Percentiles rank a stretch among this genome's conserved stretches.
These are phyloP conservation scores for Erodium maritimum DNA, from an alignment of 345 rosid genomes.

Conservation along the genomic window DNA sequence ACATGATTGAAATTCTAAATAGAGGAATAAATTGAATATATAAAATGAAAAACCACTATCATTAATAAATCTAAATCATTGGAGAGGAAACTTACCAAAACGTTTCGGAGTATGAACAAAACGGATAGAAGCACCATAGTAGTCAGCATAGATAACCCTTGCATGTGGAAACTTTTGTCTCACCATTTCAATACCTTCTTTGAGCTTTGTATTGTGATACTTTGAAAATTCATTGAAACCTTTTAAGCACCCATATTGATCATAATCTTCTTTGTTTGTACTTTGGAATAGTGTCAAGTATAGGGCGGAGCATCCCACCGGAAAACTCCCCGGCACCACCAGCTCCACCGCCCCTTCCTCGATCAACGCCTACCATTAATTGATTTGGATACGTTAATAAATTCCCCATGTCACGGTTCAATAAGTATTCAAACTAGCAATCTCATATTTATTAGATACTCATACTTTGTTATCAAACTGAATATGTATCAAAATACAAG, in stretches of 20 bases:
- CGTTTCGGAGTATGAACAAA: constrained; percentile 29
- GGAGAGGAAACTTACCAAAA: constrained; percentile 22
- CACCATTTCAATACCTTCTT: constrained; percentile 21
- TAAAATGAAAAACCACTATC: no score
- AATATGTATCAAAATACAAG: no score
- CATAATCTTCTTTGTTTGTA: constrained; percentile 23
- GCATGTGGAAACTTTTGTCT: constrained; percentile 36
- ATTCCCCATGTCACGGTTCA: no score
- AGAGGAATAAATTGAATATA: no score
- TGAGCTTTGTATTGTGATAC: constrained; percentile 41
- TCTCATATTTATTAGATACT: no score
- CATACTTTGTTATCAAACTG: no score
- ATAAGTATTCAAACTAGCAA: no score
- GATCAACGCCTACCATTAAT: constrained; percentile 47
- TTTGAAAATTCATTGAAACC: constrained; percentile 33
- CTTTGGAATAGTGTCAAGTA: constrained; percentile 37
- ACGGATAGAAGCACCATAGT: constrained; percentile 34
- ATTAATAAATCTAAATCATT: no score
- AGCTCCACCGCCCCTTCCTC: constrained; percentile 56
- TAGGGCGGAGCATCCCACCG: constrained; percentile 55
- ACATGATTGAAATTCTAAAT: no score
- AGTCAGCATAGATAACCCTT: constrained; percentile 43
- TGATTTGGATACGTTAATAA: no score
- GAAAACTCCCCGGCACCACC: constrained; percentile 58
- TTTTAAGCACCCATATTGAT: constrained; percentile 38